Base-by-base conservation (phyloP, 805 yeast species). In the Yamadazyma sp. region DNA sequence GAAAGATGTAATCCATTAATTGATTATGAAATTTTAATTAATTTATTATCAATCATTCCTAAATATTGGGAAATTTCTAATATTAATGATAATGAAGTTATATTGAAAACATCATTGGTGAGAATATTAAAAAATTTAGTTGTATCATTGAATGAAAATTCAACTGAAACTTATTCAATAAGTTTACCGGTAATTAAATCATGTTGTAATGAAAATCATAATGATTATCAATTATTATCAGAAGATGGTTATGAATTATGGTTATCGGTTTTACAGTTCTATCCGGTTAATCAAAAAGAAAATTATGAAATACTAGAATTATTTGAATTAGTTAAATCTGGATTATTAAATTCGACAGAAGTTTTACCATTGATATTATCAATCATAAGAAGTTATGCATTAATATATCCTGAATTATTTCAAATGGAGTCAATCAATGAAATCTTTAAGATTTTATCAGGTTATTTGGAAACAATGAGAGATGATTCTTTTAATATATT, bases 231-330 rank as follows among this genome's bases (percentile, higher is more conserved):
- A 0, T 63, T 85, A 35, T 56, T 89, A 7, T 71, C 82, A 13
- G 97, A 89, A 52, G 97, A 89, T 60, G 96, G 94, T 0, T 78
- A 76, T 51, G 95, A 86, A 38, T 64, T 89, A 27, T 87, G 96
- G 95, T 65, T 74, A n/a, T 68, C 81, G 1, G 55, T 84, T 2
- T 53, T 87, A 33, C 84, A 77, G 43, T 78, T 79, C 42, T 73
- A 74, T 35, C 85, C 91, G 1, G 4, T 34, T 42, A 4, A 45
- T 30, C 38, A 33, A n/a, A 30, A 30, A 28, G 28, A 28, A 13
- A 29, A 40, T 13, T 59, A 58, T 20, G 65, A 63, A 23, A 55
- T 84, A 18, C 36, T 69, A 3, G 61, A 62, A 12, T 47, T 73
- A 12, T 70, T 82, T 43, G 75, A 74, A 7, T 59, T 76, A 43